Evolutionary conservation across 169 alveolate genomes (phyloP).

Genomic region (Plasmodium gaboni): DNA sequence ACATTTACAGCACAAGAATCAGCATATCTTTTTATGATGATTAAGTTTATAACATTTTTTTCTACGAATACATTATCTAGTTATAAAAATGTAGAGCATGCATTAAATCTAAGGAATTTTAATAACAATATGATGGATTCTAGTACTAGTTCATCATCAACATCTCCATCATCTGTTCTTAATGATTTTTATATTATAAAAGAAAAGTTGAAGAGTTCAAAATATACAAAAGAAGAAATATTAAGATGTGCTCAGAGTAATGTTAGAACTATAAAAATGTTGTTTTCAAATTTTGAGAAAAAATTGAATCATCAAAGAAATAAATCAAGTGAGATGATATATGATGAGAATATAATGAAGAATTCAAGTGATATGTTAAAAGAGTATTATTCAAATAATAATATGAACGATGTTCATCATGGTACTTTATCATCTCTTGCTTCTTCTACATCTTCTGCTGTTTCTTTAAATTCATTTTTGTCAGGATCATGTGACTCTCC

Average conservation of each 20-base stretch:
- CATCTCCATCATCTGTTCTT: slow-evolving; percentile 7
- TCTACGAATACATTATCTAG: slow-evolving; percentile 57
- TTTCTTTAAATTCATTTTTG: too few species aligned
- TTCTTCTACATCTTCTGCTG: not conserved
- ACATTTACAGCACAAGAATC: slow-evolving; percentile 64
- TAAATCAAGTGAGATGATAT: not conserved
- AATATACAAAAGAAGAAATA: slow-evolving; percentile 62
- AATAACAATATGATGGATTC: not conserved
- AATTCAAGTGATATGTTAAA: not conserved
- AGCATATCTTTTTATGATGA: slow-evolving; percentile 42
- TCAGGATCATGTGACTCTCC: not conserved
- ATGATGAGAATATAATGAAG: too few species aligned
- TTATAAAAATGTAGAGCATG: slow-evolving; percentile 62
- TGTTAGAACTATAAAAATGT: slow-evolving; percentile 28
- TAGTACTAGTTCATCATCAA: too few species aligned
- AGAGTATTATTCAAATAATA: not conserved
- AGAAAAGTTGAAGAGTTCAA: slow-evolving; percentile 62
- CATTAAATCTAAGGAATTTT: slow-evolving; percentile 19
- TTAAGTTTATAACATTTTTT: slow-evolving; percentile 48
- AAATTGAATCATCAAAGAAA: slow-evolving; percentile 8
- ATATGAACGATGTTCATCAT: not conserved
- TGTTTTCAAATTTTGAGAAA: slow-evolving; percentile 46
- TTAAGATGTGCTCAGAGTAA: slow-evolving; percentile 51
- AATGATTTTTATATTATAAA: slow-evolving; percentile 65
- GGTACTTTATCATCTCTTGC: too few species aligned